Evolutionary conservation across 2,329 filamentous ascomycete genomes (phyloP).

Genomic region (Metarhizium guizhouense): DNA sequence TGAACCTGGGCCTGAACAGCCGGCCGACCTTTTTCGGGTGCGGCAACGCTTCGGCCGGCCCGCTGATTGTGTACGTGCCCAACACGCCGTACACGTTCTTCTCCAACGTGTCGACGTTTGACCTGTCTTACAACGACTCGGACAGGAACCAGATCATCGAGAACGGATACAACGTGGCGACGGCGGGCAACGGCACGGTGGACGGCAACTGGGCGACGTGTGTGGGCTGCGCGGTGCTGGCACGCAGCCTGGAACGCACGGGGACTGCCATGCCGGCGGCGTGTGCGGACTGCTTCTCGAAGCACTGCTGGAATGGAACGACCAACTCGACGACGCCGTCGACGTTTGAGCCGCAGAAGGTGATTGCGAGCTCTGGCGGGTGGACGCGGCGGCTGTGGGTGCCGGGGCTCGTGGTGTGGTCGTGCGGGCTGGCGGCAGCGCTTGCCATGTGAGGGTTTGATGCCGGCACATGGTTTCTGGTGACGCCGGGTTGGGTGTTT

Average conservation of each 20-base stretch:
- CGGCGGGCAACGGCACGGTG: constrained; percentile 64
- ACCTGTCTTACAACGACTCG: constrained; percentile 48
- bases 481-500: no score
- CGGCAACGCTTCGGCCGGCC: constrained; percentile 35
- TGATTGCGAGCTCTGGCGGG: not conserved
- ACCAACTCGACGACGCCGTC: not conserved
- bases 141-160: constrained; percentile 65
- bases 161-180: constrained; percentile 74
- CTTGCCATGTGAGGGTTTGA: not conserved
- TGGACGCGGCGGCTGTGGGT: not conserved
- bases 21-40: constrained; percentile 77
- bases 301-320: constrained; percentile 81
- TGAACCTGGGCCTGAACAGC: constrained; percentile 66
- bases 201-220: constrained; percentile 67
- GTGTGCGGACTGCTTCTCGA: constrained; percentile 64
- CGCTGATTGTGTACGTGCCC: constrained; percentile 73
- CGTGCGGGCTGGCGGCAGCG: not conserved
- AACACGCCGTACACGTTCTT: constrained; percentile 65
- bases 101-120: constrained; percentile 69
- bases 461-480: no score
- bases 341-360: not conserved
- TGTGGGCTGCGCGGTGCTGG: constrained; percentile 71
- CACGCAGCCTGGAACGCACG: constrained; percentile 59
- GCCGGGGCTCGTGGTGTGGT: not conserved
- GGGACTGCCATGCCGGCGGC: constrained; percentile 52